Evolutionary conservation across 495 filamentous ascomycete species (phyloP), one percentile per base, ranked within the genome.

Genomic region (Hypomontagnella monticulosa): DNA sequence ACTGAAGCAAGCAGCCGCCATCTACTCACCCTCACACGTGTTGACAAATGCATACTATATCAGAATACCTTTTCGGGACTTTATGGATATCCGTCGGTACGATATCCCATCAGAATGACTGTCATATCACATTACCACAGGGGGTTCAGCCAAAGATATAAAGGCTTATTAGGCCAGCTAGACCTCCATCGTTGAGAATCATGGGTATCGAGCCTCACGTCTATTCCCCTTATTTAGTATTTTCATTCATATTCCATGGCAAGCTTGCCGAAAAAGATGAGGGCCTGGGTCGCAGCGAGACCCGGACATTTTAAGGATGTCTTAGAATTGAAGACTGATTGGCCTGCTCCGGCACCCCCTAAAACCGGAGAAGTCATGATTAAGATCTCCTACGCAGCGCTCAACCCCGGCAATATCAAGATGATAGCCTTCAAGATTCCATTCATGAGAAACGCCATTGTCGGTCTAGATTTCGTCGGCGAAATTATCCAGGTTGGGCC

Each of bases 401-500:
- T 66, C 34, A 70, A 70, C 38, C 66, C 66, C 1, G 61, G 56
- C 37, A 56, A 70, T 33, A 42, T 63, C 38, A 66, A 70, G 15
- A 43, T 70, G 50, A 70, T 70, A 16, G 34, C 32, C 4, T 50
- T 61, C 8, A 48, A 53, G 20, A 43, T 62, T 20, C 66, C 50
- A 18, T 66, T 38, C 32, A 61, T 57, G 27, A 37, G 41, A 38
- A 12, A 49, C 4, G 20, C 46, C 18, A 54, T 63, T 8, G 37
- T 47, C 8, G 64, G 58, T 4, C 57, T 67, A 46, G 64, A 63
- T 11, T 67, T 67, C 33, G 52, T 57, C 16, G 64, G 59, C 34
- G 64, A 67, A 59, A 40, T 67, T 16, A 34, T 67, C 38, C 58
- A 59, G 36, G 38, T 63, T 38, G 59, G 64, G 3, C 64, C 50